These are phyloP conservation scores for Trypanosoma conorhini DNA, from an alignment of 208 protist species.

Conservation along the genomic window DNA sequence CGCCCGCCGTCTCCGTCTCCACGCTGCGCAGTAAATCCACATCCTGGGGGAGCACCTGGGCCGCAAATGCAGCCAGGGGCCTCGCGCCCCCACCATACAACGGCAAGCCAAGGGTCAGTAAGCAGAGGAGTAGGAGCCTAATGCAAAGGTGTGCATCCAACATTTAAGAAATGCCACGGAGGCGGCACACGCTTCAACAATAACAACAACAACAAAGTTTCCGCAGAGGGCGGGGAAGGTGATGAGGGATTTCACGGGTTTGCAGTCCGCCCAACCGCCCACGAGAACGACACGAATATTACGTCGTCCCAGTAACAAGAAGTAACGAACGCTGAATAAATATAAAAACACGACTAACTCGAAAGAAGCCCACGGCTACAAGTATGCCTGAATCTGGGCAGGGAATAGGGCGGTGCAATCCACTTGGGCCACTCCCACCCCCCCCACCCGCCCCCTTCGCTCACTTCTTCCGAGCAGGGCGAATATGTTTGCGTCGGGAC, in stretches of 20 bases:
- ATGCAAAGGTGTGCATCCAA: constrained; percentile 4
- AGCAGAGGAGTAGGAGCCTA: neutral
- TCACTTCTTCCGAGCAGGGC: too few relatives aligned
- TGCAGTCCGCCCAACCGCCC: neutral
- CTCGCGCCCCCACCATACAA: neutral
- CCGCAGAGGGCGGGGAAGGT: neutral
- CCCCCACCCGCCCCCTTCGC: neutral
- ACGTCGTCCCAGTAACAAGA: neutral
- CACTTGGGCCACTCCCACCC: neutral
- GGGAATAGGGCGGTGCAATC: neutral
- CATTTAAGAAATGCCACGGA: constrained; percentile 15
- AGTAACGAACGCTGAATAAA: neutral
- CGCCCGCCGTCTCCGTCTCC: neutral
- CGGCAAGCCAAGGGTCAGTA: neutral
- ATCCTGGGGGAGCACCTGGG: neutral
- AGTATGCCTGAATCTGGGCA: neutral
- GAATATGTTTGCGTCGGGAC: neutral
- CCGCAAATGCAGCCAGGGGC: neutral
- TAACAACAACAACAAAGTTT: too few relatives aligned
- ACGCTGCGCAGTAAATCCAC: neutral
- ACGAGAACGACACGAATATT: neutral
- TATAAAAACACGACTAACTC: constrained; percentile 18
- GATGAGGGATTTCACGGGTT: neutral
- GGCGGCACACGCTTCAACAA: neutral
- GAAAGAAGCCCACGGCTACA: neutral